Percentiles rank a stretch among this genome's conserved stretches.
These are phyloP conservation scores for Linnemannia elongata DNA, from an alignment of 192 early-diverging fungal species.

Conservation along the genomic window DNA sequence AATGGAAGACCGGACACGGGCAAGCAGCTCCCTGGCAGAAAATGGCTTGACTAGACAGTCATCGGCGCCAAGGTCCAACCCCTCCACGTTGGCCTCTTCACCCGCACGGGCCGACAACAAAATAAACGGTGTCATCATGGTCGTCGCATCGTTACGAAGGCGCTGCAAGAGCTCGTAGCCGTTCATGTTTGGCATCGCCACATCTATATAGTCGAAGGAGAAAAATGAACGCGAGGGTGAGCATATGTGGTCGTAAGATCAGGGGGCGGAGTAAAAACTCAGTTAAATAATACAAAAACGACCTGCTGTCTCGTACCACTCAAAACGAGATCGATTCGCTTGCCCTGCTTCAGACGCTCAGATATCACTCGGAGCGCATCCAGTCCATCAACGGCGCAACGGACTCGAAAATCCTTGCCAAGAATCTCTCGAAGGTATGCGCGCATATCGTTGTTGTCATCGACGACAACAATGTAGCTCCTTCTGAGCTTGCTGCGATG, in stretches of 20 bases:
- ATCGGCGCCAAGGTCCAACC: slow-evolving; percentile 68
- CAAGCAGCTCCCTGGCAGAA: slow-evolving; percentile 64
- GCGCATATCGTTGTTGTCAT: slow-evolving; percentile 67
- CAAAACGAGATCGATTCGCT: slow-evolving; percentile 52
- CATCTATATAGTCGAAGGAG: slow-evolving; percentile 38
- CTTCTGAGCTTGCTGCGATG: neutral
- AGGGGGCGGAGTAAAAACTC: neutral
- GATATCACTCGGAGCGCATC: slow-evolving; percentile 52
- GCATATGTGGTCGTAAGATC: neutral
- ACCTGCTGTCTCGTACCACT: slow-evolving; percentile 43
- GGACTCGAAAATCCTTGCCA: slow-evolving; percentile 50
- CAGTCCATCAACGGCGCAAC: slow-evolving; percentile 53
- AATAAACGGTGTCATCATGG: slow-evolving; percentile 68
- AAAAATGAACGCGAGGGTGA: neutral
- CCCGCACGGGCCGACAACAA: slow-evolving; percentile 68
- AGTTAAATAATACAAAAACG: neutral
- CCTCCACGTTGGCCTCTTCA: slow-evolving; percentile 65
- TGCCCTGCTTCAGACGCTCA: slow-evolving; percentile 35
- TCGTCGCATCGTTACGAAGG: slow-evolving; percentile 50
- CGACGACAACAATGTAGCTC: slow-evolving; percentile 56
- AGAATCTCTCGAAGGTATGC: slow-evolving; percentile 47
- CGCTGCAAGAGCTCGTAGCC: slow-evolving; percentile 64
- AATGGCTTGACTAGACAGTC: slow-evolving; percentile 71
- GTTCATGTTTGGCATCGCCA: slow-evolving; percentile 76
- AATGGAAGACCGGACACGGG: slow-evolving; percentile 67